Base-by-base conservation (phyloP, 1,139 yeast genomes). In the Saccharomyces hybrid region DNA sequence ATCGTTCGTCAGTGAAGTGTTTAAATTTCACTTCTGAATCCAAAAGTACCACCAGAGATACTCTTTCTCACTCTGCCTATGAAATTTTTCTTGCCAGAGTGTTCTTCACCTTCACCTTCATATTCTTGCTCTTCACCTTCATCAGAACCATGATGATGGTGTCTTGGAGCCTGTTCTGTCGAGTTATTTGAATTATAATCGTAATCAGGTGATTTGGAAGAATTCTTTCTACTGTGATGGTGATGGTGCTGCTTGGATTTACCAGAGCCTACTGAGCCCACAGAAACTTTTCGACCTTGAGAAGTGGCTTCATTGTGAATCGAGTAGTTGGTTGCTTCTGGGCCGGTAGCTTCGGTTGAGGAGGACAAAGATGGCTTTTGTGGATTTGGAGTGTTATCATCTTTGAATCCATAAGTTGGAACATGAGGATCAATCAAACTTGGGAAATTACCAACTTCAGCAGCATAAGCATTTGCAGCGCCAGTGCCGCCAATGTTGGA, bases 391-490 rank as follows among this genome's bases (percentile, higher is more conserved):
- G 23, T 41, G 6, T 19, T 25, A 16, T 23, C 11, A 28, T 54
- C 50, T 52, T 50, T 52, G 26, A 54, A 54, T 7, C 63, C 63
- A 46, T 63, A 63, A 5, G 67, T 63, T 5, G 60, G 58, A 2
- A 58, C 59, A 5, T 46, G 47, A 27, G 67, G 66, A 46, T 63
- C 66, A 11, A 63, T 57, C 48, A 63, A 29, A 52, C 66, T 62
- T 31, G 67, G 65, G 42, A 49, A 51, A 51, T 62, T 58, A n/a
- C 59, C 62, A n/a, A 60, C 57, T 27, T 52, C 52, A 2, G 54
- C 50, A 3, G 54, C 48, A 14, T 56, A 56, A 9, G 50, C 51
- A 8, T 52, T 51, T 25, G 50, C 52, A n/a, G 50, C 46, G 11
- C 31, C 49, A 0, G 55, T 34, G 13, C 53, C 57, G 29, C 42